Base-by-base conservation (phyloP, 1,139 yeast species). In the Meyerozyma guilliermondii region DNA sequence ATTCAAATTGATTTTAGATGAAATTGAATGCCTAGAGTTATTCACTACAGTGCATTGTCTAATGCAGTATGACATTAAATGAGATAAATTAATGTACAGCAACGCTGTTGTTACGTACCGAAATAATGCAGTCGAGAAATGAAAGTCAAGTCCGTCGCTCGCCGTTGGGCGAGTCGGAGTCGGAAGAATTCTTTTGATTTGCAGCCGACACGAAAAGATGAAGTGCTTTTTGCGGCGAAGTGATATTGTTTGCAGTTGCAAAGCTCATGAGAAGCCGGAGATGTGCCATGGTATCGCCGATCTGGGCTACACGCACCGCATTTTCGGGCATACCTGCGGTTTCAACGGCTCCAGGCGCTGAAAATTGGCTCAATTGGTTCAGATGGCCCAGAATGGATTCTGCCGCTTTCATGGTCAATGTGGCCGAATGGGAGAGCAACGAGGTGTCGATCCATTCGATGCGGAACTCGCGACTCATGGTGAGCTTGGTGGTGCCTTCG, bases 201-300 rank as follows among this genome's bases (percentile, higher is more conserved):
- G 31, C 26, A 14, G 70, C 73, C 8, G 56, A 52, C 58, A 67
- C 56, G 50, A 79, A 78, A 20, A 74, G 58, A 43, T 81, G 86
- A 46, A 85, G 62, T 0, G 88, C 79, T 41, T 73, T 71, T 28
- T 80, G 52, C 0, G 91, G 91, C 11, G 87, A 81, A 6, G 49
- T 54, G 17, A 68, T 64, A 27, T 69, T 65, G 44, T 66, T 68
- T 17, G 61, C 55, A 41, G 71, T 58, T 20, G 83, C 73, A 52
- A 76, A 82, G 24, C 73, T 69, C 81, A 85, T 81, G 43, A 85
- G 63, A 26, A 84, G 80, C 45, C 77, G 74, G 52, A 87, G 70
- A 46, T 78, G 78, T 0, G 87, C 73, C 86, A 87, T 82, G 1
- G 83, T 83, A 60, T 86, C 94, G 38, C 88, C 76, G 3, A 86